phyloP scores from a whole-genome alignment of 805 yeast genomes.

The Suhomyces emberorum region DNA sequence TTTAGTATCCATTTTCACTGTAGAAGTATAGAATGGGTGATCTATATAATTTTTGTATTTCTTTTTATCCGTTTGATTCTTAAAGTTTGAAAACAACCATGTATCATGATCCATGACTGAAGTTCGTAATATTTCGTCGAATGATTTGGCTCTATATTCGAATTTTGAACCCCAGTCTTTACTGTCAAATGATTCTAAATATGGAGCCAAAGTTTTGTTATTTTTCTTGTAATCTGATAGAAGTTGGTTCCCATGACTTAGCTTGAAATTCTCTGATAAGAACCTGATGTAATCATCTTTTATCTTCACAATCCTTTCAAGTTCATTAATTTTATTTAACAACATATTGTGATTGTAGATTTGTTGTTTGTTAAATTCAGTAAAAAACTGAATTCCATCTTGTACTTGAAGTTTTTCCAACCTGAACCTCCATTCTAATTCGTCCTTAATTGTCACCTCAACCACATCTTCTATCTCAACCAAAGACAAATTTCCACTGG shows the following conservation, averaged over 20 bases:
- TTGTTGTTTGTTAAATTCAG: conserved; percentile 19
- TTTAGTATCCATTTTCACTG: no score
- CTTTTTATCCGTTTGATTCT: no score
- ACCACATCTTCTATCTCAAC: no score
- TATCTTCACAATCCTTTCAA: conserved; percentile 18
- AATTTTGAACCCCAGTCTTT: no score
- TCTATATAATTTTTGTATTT: no score
- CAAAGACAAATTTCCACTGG: no score
- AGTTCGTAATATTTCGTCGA: no score
- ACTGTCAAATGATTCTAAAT: conserved; percentile 7
- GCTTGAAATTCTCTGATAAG: conserved; percentile 32
- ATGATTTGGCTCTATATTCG: no score
- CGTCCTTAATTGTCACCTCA: conserved; percentile 6
- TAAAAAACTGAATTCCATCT: conserved; percentile 12
- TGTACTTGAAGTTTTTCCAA: not conserved
- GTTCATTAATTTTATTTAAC: conserved; percentile 14
- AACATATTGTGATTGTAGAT: conserved; percentile 19
- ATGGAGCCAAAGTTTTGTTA: conserved; percentile 8
- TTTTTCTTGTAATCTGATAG: conserved; percentile 26
- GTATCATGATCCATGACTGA: no score
- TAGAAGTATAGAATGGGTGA: not conserved
- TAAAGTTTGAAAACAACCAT: no score
- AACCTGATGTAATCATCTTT: conserved; percentile 34
- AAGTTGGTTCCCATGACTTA: conserved; percentile 33
- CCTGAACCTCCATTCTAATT: not conserved